Percentiles rank a stretch among this genome's conserved stretches.
Conservation (phyloP, 1,139 yeast species). For the Meyerozyma carpophila region DNA sequence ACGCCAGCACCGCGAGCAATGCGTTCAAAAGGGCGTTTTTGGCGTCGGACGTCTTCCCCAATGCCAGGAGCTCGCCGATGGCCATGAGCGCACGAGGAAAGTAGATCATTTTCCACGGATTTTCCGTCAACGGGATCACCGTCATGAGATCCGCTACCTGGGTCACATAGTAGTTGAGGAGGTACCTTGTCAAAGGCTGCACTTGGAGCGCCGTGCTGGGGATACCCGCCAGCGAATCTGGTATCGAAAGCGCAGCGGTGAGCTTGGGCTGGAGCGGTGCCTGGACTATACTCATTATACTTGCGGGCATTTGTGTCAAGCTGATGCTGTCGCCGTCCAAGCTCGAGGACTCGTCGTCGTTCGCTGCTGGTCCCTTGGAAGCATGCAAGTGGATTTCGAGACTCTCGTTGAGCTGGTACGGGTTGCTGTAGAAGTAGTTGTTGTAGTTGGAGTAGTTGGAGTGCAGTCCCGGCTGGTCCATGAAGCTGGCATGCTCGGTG, state of each 20-base stretch:
- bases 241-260: slow-evolving; percentile 33
- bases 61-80: slow-evolving; percentile 70
- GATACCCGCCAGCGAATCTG: slow-evolving; percentile 31
- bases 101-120: slow-evolving; percentile 84
- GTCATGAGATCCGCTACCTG: slow-evolving; percentile 87
- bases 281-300: slow-evolving; percentile 45
- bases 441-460: slow-evolving; percentile 37
- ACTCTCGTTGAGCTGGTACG: slow-evolving; percentile 36
- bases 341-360: slow-evolving; percentile 28
- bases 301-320: slow-evolving; percentile 36
- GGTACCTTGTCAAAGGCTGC: slow-evolving; percentile 62
- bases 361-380: slow-evolving; percentile 15
- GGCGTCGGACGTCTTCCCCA: slow-evolving; percentile 73
- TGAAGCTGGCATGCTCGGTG: slow-evolving; percentile 6
- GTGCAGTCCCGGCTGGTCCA: slow-evolving; percentile 35
- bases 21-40: slow-evolving; percentile 78
- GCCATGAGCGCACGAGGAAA: slow-evolving; percentile 80
- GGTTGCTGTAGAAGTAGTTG: slow-evolving; percentile 39
- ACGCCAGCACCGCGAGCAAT: slow-evolving; percentile 74
- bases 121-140: slow-evolving; percentile 72
- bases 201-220: slow-evolving; percentile 61
- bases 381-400: slow-evolving; percentile 45
- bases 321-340: slow-evolving; percentile 30
- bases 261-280: slow-evolving; percentile 40
- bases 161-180: slow-evolving; percentile 69